These are phyloP conservation scores for Didymella arachidicola DNA, from an alignment of 2,329 filamentous ascomycete genomes.

Conservation along the genomic window DNA sequence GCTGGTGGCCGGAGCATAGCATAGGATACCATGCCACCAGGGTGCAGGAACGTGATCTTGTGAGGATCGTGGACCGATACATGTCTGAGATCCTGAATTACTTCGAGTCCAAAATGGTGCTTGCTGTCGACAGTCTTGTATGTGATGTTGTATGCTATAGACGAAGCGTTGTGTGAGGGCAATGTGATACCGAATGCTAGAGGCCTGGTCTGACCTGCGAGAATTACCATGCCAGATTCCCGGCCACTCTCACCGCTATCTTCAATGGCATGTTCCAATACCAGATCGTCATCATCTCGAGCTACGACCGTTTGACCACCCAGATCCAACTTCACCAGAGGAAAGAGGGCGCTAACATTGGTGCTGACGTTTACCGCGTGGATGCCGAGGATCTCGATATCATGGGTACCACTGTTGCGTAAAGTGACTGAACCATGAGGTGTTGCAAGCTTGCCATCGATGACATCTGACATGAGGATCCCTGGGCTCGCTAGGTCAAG, in stretches of 20 bases:
- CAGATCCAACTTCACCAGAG: slow-evolving; percentile 16
- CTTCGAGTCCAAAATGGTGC: slow-evolving; percentile 27
- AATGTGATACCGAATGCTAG: slow-evolving; percentile 49
- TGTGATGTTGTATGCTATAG: slow-evolving; percentile 35
- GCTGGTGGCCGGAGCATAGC: slow-evolving; percentile 64
- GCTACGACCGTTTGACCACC: slow-evolving; percentile 25
- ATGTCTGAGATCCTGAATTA: slow-evolving; percentile 38
- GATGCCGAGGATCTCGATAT: slow-evolving; percentile 48
- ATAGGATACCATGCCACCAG: slow-evolving; percentile 63
- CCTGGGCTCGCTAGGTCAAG: slow-evolving; percentile 46
- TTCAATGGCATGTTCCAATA: slow-evolving; percentile 20
- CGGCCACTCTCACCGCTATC: slow-evolving; percentile 2
- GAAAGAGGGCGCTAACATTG: slow-evolving; percentile 20
- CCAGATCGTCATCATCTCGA: slow-evolving; percentile 12
- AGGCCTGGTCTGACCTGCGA: slow-evolving; percentile 54
- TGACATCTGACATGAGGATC: slow-evolving; percentile 61
- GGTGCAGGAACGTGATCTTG: slow-evolving; percentile 63
- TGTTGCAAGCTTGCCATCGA: slow-evolving; percentile 57
- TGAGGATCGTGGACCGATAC: slow-evolving; percentile 54
- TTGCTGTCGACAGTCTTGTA: slow-evolving; percentile 33
- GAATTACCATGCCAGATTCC: slow-evolving; percentile 26
- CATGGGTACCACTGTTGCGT: slow-evolving; percentile 54
- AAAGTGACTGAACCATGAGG: slow-evolving; percentile 59
- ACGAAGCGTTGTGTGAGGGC: slow-evolving; percentile 32
- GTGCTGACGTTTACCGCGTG: slow-evolving; percentile 35